These are phyloP conservation scores for Gillenia trifoliata DNA, from an alignment of 306 rosid species.

Conservation along the genomic window DNA sequence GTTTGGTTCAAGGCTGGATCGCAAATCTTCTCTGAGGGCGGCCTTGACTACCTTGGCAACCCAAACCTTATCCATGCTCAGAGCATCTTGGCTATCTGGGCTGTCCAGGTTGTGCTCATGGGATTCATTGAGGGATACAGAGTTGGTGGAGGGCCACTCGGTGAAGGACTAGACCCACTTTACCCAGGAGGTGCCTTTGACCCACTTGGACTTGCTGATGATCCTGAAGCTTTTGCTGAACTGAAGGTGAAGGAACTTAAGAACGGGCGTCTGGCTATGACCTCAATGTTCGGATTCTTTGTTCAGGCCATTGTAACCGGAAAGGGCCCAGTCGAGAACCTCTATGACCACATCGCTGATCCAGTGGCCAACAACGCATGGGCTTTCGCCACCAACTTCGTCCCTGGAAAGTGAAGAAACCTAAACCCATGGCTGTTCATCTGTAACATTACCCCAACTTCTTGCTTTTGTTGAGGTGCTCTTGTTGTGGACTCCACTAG, in stretches of 20 bases:
- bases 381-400: conserved; percentile 93
- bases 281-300: conserved; percentile 89
- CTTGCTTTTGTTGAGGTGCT: conserved; percentile 30
- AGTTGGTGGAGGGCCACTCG: conserved; percentile 95
- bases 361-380: conserved; percentile 92
- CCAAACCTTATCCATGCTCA: conserved; percentile 90
- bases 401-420: conserved; percentile 75
- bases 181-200: conserved; percentile 97
- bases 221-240: conserved; percentile 97
- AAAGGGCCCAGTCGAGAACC: conserved; percentile 88
- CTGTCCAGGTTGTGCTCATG: conserved; percentile 89
- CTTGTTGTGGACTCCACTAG: conserved; percentile 25
- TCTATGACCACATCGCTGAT: conserved; percentile 75
- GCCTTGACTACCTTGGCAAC: conserved; percentile 94
- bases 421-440: conserved; percentile 8
- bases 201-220: conserved; percentile 94
- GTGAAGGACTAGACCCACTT: conserved; percentile 91
- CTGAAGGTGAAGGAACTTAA: conserved; percentile 85
- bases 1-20: conserved; percentile 98
- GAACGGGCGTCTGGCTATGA: conserved; percentile 88
- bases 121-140: conserved; percentile 91
- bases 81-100: conserved; percentile 97
- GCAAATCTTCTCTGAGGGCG: conserved; percentile 94
- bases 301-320: conserved; percentile 97
- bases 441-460: conserved; percentile 23